Evolutionary conservation across 2,329 filamentous ascomycete species (phyloP), one percentile per base, ranked within the genome.

Genomic region (Penicillium psychrosexuale): DNA sequence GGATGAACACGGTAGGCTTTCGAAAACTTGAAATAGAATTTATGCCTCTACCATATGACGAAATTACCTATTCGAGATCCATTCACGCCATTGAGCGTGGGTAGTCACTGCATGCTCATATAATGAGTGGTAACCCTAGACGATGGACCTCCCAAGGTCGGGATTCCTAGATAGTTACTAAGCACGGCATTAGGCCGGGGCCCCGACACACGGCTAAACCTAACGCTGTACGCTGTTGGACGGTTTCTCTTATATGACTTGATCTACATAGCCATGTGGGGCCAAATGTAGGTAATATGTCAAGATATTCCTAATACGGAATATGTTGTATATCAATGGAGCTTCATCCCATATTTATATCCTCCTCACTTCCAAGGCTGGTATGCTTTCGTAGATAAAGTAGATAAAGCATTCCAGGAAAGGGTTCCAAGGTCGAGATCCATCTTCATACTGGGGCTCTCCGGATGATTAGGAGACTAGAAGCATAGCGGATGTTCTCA

Each of bases 231-330:
- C 24, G 17, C 13, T 24, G 11, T 33, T 33, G n/a, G 7, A 22
- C 13, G 17, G n/a, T 46, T 31, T 38, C 13, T 19, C 30, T 43
- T 19, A 40, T n/a, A 22, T 13, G 28, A 12, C 24, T 24, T 31
- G 45, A 38, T 27, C 51, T 43, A 37, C 31, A 28, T 22, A 17
- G 27, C 33, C 24, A 54, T 38, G 51, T 54, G 46, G 33, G 50
- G 28, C 12, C 27, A 27, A 28, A 19, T 30, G 19, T 19, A 19
- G 19, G 15, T 24, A 13, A 36, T 37, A 15, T 49, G 27, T 39
- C 34, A 38, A 19, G 8, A 15, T 17, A n/a, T 38, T 24, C 17
- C 15, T 17, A 12, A 11, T 7, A 47, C 28, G 11, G 7, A 47
- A 30, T 5, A 50, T 33, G 22, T 34, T n/a, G 27, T 47, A 44